Percentiles rank a stretch among this genome's conserved stretches.
These are phyloP conservation scores for Actinidia arguta DNA, from an alignment of 179 eudicot species.

Conservation along the genomic window DNA sequence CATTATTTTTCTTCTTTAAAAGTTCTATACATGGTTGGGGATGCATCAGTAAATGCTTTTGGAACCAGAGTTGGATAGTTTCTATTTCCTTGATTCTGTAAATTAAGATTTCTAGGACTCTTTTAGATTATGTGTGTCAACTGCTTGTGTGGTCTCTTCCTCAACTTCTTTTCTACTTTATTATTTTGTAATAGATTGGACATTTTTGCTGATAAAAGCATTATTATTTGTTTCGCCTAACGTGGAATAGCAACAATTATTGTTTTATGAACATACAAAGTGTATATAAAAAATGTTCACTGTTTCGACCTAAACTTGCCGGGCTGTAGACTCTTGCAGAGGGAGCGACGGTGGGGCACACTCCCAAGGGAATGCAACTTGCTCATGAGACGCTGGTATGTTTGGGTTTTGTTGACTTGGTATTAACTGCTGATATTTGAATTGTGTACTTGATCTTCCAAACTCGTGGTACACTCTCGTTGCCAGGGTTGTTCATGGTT, in stretches of 20 bases:
- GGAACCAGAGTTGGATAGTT: neutral
- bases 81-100: neutral
- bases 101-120: neutral
- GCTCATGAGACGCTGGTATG: conserved; percentile 90
- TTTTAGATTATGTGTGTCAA: neutral
- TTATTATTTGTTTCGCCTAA: neutral
- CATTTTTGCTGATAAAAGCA: neutral
- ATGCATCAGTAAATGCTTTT: neutral
- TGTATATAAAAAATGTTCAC: neutral
- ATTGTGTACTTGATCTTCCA: neutral
- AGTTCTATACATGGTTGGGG: neutral
- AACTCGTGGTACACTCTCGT: neutral
- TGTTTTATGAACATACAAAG: neutral
- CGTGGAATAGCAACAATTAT: neutral
- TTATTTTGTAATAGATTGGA: neutral
- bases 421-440: conserved; percentile 7
- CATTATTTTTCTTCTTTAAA: neutral
- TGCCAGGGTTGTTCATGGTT: neutral
- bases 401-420: neutral
- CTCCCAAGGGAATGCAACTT: conserved; percentile 85
- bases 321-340: conserved; percentile 73
- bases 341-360: conserved; percentile 90
- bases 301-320: conserved; percentile 11
- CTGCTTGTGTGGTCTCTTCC: neutral
- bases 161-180: neutral